These are phyloP conservation scores for Tillandsia leiboldiana DNA, from an alignment of 176 grass and related monocot species.

Conservation along the genomic window DNA sequence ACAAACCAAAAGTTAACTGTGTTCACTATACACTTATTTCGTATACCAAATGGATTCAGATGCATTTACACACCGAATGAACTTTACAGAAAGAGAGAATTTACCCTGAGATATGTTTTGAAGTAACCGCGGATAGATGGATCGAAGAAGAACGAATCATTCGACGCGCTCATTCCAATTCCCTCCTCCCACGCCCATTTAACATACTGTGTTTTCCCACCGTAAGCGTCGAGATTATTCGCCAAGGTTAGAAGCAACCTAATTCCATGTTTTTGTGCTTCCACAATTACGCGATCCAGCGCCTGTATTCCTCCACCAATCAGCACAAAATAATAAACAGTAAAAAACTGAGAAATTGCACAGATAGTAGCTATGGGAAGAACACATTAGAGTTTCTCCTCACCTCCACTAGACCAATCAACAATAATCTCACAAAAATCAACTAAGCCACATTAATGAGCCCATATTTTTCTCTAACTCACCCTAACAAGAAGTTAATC, in stretches of 20 bases:
- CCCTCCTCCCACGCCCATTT: conserved; percentile 97
- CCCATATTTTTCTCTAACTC: too few relatives aligned
- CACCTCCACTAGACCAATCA: too few relatives aligned
- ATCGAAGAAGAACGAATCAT: conserved; percentile 95
- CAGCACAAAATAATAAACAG: not conserved
- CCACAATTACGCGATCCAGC: conserved; percentile 66
- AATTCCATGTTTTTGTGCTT: conserved; percentile 57
- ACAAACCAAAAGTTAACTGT: too few relatives aligned
- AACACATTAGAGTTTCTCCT: too few relatives aligned
- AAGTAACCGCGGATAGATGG: conserved; percentile 81
- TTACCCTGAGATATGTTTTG: conserved; percentile 87
- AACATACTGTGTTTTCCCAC: conserved; percentile 94
- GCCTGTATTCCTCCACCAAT: conserved; percentile 25
- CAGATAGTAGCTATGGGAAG: too few relatives aligned
- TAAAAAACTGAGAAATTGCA: not conserved
- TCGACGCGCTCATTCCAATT: conserved; percentile 65
- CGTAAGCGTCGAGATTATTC: conserved; percentile 84
- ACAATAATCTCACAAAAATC: too few relatives aligned
- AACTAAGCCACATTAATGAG: too few relatives aligned
- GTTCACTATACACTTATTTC: too few relatives aligned
- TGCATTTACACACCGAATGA: too few relatives aligned
- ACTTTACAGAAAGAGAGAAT: not conserved
- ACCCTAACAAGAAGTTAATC: too few relatives aligned
- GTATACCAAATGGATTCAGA: too few relatives aligned
- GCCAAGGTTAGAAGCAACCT: conserved; percentile 67